Base-by-base conservation (phyloP, 164 flowering plant species). In the Akebia trifoliata region DNA sequence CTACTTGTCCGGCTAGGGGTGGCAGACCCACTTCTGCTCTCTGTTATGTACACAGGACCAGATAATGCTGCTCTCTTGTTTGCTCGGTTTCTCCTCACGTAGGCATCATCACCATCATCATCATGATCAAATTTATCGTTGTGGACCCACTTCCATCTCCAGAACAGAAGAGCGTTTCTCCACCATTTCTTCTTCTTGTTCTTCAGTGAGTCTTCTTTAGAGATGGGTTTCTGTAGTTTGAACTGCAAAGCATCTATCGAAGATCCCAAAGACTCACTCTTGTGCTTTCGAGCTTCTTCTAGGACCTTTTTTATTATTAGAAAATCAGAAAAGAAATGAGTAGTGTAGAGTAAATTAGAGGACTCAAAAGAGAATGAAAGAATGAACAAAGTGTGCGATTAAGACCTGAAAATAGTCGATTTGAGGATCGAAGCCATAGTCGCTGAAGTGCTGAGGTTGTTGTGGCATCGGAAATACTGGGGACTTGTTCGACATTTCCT, bases 381-480 rank as follows among this genome's bases (percentile, higher is more conserved):
- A 17, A 42, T 35, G 24, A 31, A 56, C 11, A 30, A 35, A 17
- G 8, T 14, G 10, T 28, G 38, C 25, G 59, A 30, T n/a, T 26
- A 3, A 49, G 28, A 83, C 95, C 89, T 89, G 95, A 56, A 84
- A 85, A 52, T 84, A 86, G 66, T 83, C 81, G 73, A 86, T 78
- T 45, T 88, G 95, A 4, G 93, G 87, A 58, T 87, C 94, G 61
- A 90, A 90, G 49, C 95, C 97, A 60, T 90, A 87, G 75, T 92
- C 98, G 58, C 84, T 88, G 80, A 87, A 87, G 55, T 81, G 90
- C 7, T 84, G 87, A 35, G 85, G 84, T 50, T 83, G 66, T 7
- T 47, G 72, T 3, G 79, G 72, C 63, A 80, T 75, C 1, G 93
- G 86, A 56, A 85, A 87, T 8, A 90, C 55, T 0, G 95, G 97